Evolutionary conservation across 2,329 filamentous ascomycete genomes (phyloP).

Genomic region (Stachybotrys elegans): DNA sequence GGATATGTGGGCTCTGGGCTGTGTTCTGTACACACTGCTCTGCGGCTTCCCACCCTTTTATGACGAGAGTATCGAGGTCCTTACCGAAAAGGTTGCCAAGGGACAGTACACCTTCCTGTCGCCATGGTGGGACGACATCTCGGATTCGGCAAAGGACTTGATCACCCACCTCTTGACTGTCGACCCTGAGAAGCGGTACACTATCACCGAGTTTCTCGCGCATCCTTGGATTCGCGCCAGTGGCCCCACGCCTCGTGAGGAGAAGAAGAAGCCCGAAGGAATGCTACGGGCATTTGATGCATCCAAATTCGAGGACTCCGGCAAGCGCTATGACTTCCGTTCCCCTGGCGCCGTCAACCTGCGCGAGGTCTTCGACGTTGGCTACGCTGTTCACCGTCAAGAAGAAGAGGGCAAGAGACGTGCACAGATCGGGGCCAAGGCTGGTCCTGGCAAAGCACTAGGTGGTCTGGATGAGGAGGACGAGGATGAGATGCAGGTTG

Average conservation of each 20-base stretch:
- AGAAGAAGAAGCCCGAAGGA: constrained; percentile 47
- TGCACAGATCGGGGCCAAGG: constrained; percentile 75
- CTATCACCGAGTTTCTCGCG: constrained; percentile 85
- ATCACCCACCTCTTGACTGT: constrained; percentile 92
- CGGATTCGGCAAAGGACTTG: constrained; percentile 87
- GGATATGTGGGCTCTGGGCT: constrained; percentile 98
- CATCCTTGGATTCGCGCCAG: constrained; percentile 87
- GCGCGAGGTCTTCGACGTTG: constrained; percentile 94
- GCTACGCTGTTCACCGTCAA: constrained; percentile 95
- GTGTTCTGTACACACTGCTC: constrained; percentile 91
- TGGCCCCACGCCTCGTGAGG: constrained; percentile 50
- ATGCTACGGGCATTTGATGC: constrained; percentile 53
- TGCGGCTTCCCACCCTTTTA: constrained; percentile 99
- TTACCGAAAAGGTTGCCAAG: constrained; percentile 95
- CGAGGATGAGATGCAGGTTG: constrained; percentile 62
- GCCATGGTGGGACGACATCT: constrained; percentile 99
- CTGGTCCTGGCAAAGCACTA: constrained; percentile 49
- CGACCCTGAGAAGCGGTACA: constrained; percentile 90
- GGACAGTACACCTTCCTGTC: constrained; percentile 97
- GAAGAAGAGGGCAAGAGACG: constrained; percentile 92
- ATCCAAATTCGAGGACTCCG: constrained; percentile 47
- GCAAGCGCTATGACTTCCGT: constrained; percentile 82
- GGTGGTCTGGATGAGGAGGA: constrained; percentile 67
- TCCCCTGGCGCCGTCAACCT: constrained; percentile 93
- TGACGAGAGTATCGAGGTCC: constrained; percentile 93